Evolutionary conservation across 1,284 basidiomycete species (phyloP).

Genomic region (Fomes fomentarius): DNA sequence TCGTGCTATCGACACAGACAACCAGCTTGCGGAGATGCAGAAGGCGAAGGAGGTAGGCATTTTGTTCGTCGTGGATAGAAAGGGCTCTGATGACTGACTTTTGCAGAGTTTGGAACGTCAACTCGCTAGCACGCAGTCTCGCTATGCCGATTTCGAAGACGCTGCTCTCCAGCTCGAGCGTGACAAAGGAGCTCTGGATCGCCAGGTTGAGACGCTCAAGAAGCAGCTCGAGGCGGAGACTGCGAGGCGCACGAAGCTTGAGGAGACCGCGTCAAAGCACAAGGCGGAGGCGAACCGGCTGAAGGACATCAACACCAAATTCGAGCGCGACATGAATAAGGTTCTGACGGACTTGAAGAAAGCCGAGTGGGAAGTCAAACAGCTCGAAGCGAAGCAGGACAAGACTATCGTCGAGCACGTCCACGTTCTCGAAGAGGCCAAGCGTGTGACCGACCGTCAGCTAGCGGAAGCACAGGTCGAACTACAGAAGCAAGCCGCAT

Average conservation of each 20-base stretch:
- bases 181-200: constrained; percentile 75
- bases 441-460: constrained; percentile 93
- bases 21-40: constrained; percentile 61
- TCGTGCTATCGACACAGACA: constrained; percentile 75
- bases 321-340: constrained; percentile 83
- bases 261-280: constrained; percentile 66
- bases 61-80: no score
- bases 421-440: constrained; percentile 96
- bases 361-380: constrained; percentile 86
- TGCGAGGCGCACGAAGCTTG: constrained; percentile 72
- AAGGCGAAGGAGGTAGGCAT: constrained; percentile 76
- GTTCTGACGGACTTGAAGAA: constrained; percentile 79
- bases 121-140: constrained; percentile 69
- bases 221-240: constrained; percentile 74
- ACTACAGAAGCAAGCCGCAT: constrained; percentile 71
- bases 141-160: constrained; percentile 88
- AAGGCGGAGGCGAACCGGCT: constrained; percentile 71
- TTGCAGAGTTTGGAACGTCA: constrained; percentile 84
- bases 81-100: no score
- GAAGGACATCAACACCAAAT: constrained; percentile 72
- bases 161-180: constrained; percentile 82
- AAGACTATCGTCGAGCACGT: constrained; percentile 99
- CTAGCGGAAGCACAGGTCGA: constrained; percentile 82
- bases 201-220: constrained; percentile 69
- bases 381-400: constrained; percentile 87